Conservation (phyloP, 2,329 filamentous ascomycete species). For the Ceratocystis cacaofunesta region DNA sequence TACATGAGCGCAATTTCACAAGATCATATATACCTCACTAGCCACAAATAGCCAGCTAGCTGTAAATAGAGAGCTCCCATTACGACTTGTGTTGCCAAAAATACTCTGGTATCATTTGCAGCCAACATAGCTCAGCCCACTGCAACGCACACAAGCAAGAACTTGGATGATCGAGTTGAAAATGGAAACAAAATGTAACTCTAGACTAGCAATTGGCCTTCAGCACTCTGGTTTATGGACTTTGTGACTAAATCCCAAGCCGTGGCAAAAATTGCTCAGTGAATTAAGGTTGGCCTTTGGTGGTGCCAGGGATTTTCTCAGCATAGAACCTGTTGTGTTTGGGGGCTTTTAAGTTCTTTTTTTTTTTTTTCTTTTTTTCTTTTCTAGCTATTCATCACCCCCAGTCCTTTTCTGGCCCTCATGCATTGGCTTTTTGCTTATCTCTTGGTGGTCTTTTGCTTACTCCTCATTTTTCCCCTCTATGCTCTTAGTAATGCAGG, state of each 20-base stretch:
- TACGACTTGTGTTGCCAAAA: not conserved
- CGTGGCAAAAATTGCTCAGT: not conserved
- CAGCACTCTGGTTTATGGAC: not conserved
- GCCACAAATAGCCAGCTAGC: not conserved
- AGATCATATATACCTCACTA: not conserved
- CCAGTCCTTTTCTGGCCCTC: not conserved
- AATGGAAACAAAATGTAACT: not conserved
- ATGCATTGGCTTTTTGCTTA: not conserved
- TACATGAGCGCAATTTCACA: no score
- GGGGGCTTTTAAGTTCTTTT: not conserved
- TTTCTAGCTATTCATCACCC: not conserved
- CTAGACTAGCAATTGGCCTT: not conserved
- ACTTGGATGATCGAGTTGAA: not conserved
- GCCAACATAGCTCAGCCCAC: not conserved
- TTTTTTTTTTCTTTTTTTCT: not conserved
- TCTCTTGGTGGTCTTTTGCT: not conserved
- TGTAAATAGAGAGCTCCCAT: not conserved
- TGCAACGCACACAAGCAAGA: not conserved
- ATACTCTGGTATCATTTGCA: not conserved
- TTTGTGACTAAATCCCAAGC: not conserved
- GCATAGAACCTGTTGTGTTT: no score
- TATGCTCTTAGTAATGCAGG: not conserved
- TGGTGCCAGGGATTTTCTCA: no score
- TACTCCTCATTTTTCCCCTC: not conserved
- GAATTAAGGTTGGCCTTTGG: no score